Evolutionary conservation across 345 rosid species (phyloP).

Genomic region (Streptanthus diversifolius): DNA sequence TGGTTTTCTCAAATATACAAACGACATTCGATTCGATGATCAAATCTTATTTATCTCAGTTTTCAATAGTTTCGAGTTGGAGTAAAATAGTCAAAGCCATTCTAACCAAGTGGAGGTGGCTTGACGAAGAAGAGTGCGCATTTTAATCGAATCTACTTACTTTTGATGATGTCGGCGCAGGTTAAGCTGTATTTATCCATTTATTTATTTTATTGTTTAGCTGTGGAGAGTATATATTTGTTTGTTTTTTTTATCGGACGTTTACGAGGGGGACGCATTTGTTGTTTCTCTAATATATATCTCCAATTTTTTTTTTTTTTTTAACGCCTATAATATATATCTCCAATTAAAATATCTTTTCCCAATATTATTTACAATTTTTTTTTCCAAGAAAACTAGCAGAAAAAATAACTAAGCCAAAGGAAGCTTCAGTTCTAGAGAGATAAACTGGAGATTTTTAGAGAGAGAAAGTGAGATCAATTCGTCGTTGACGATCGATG

Average conservation of each 20-base stretch:
- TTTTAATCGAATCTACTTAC: slow-evolving; percentile 60
- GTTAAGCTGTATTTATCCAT: slow-evolving; percentile 38
- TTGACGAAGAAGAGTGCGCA: slow-evolving; percentile 67
- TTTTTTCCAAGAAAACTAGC: not conserved
- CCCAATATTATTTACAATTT: not conserved
- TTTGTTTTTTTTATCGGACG: not conserved
- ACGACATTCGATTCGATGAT: not conserved
- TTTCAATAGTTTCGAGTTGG: not conserved
- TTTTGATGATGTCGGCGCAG: slow-evolving; percentile 41
- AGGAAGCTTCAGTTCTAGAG: slow-evolving; percentile 28
- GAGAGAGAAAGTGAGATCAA: slow-evolving; percentile 35
- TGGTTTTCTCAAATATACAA: too few species aligned
- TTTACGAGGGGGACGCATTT: slow-evolving; percentile 5
- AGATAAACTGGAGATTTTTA: slow-evolving; percentile 21
- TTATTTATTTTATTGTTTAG: not conserved
- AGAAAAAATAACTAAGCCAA: not conserved
- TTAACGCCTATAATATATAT: not conserved
- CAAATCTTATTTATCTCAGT: not conserved
- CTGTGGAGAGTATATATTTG: slow-evolving; percentile 8
- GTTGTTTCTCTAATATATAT: not conserved
- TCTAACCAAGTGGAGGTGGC: slow-evolving; percentile 45
- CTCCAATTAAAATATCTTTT: not conserved
- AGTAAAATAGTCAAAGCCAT: slow-evolving; percentile 26
- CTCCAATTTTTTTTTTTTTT: too few species aligned
- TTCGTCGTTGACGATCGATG: slow-evolving; percentile 76